Base-by-base conservation (phyloP, 1,284 basidiomycete genomes). In the Ustilago trichophora region DNA sequence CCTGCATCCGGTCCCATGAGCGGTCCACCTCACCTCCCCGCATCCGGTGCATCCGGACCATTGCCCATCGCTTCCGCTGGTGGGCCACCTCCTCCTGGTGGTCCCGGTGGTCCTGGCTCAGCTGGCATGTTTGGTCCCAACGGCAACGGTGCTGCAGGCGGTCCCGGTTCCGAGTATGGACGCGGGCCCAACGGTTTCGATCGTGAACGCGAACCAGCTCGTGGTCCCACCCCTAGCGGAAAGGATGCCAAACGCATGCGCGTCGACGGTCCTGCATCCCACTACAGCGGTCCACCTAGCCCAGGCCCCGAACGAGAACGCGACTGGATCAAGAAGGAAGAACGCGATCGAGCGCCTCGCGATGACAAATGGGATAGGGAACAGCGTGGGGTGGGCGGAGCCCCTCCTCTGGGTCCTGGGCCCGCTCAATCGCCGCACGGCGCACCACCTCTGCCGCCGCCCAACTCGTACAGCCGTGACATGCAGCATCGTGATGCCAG, bases 61-160 rank as follows among this genome's bases (percentile, higher is more conserved):
- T 72, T 68, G 47, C 65, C 75, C 79, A 83, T 72, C 79, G 82
- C 72, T 68, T 81, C 75, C 77, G 82, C 70, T 82, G 82, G 64
- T 73, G 67, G 49, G 80, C 84, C 62, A 78, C 82, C 75, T 82
- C 84, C 83, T 75, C 83, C 79, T 64, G 82, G 82, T 73, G 76
- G 81, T 38, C 74, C 75, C 43, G 58, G 58, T 32, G 80, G 58
- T 78, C 76, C 56, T 72, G 78, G 58, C 75, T 80, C 60, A 63
- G 75, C 60, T 59, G 73, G 50, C 62, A 76, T 48, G 50, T 60
- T 62, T 32, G 69, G 69, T 40, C 65, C 65, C n/a, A 65, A 69
- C 42, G 53, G 58, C 40, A 63, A 59, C 42, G 65, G 59, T 25
- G 29, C 47, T 25, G 34, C 55, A 18, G 53, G 55, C 31, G 65